A percentile compares a stretch with the other conserved stretches of the same genome.
Evolutionary conservation across 768 basidiomycete species (phyloP).

Genomic region (Coprinopsis cinerea): DNA sequence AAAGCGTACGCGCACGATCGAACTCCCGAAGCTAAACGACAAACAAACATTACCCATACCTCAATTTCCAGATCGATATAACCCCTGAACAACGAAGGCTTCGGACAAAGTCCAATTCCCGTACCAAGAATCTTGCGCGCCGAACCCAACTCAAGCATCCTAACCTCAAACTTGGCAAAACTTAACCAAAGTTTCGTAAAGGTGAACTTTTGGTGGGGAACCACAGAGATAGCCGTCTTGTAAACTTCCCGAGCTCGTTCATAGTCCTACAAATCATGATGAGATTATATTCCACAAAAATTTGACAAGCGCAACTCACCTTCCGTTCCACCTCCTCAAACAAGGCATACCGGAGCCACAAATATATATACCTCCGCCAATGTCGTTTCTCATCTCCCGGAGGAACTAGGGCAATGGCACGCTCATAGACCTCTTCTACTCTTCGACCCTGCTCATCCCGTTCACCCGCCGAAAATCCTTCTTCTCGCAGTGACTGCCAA

Average conservation of each 20-base stretch:
- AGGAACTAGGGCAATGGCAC: conserved; percentile 43
- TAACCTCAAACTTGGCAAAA: conserved; percentile 87
- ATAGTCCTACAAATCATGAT: background rate
- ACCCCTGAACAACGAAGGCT: conserved; percentile 88
- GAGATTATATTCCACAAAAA: background rate
- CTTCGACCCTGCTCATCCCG: background rate
- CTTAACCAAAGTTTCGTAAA: conserved; percentile 94
- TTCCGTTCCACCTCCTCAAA: conserved; percentile 95
- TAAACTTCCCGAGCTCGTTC: conserved; percentile 41
- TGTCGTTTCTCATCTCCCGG: conserved; percentile 88
- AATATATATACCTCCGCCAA: conserved; percentile 83
- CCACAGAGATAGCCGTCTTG: conserved; percentile 77
- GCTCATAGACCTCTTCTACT: background rate
- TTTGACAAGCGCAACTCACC: conserved; percentile 38
- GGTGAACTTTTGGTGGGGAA: conserved; percentile 93
- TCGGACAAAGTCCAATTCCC: conserved; percentile 91
- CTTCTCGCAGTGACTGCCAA: background rate
- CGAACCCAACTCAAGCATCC: conserved; percentile 72
- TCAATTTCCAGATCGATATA: conserved; percentile 92
- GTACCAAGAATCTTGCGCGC: conserved; percentile 86
- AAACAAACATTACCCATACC: conserved; percentile 33
- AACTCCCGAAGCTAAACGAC: conserved; percentile 76
- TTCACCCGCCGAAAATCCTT: background rate
- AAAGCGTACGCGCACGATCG: conserved; percentile 82
- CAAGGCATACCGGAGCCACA: conserved; percentile 91